Evolutionary conservation across 345 rosid species (phyloP).

Genomic region (Syzygium aqueum): DNA sequence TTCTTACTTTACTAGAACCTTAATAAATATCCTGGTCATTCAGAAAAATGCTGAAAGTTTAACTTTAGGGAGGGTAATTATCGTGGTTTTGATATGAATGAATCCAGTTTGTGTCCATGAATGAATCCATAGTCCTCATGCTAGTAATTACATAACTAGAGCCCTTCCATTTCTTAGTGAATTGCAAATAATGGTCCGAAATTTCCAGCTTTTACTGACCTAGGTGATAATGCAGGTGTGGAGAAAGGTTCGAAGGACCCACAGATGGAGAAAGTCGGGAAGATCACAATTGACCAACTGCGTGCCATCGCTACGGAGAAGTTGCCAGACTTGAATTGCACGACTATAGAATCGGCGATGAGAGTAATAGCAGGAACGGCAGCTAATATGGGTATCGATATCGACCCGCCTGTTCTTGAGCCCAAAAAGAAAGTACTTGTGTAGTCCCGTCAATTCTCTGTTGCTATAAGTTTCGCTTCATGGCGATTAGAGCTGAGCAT

Average conservation of each 20-base stretch:
- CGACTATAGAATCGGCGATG: slow-evolving; percentile 74
- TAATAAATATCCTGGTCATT: not conserved
- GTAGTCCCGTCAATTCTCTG: slow-evolving; percentile 2
- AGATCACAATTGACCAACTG: slow-evolving; percentile 58
- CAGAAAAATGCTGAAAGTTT: not conserved
- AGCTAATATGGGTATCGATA: slow-evolving; percentile 82
- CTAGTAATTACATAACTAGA: not conserved
- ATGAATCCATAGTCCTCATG: not conserved
- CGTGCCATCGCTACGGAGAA: slow-evolving; percentile 67
- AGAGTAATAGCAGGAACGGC: slow-evolving; percentile 93
- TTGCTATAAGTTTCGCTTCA: not conserved
- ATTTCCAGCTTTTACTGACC: not conserved
- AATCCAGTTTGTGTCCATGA: not conserved
- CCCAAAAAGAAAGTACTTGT: slow-evolving; percentile 48
- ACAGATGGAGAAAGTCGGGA: slow-evolving; percentile 62
- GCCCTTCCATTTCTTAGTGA: not conserved
- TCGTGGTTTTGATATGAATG: not conserved
- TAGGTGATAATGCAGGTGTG: slow-evolving; percentile 38
- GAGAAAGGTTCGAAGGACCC: slow-evolving; percentile 89
- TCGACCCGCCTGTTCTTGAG: slow-evolving; percentile 87
- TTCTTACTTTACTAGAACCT: not conserved
- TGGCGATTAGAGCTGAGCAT: not conserved
- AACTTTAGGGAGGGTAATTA: not conserved
- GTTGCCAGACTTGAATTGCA: slow-evolving; percentile 79
- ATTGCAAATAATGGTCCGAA: not conserved